A percentile compares a stretch with the other conserved stretches of the same genome.
phyloP scores from a whole-genome alignment of 352 stramenopile genomes.

The Phytophthora nicotianae region DNA sequence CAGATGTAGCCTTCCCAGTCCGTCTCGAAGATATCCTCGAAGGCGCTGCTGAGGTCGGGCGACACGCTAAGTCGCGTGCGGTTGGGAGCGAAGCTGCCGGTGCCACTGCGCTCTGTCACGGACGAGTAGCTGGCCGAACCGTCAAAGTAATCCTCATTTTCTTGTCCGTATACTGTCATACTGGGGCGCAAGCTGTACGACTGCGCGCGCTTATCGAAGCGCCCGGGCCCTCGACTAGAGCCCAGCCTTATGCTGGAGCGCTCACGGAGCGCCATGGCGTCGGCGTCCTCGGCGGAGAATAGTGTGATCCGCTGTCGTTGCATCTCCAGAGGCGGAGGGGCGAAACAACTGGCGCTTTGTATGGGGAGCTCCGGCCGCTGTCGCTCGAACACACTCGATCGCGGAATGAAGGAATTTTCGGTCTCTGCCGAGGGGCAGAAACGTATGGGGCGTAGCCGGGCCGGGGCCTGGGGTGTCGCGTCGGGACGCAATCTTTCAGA shows the following conservation, averaged over 20 bases:
- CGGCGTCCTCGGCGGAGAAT: slow-evolving; percentile 70
- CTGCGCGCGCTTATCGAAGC: slow-evolving; percentile 42
- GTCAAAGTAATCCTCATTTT: slow-evolving; percentile 58
- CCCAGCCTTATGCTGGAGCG: slow-evolving; percentile 39
- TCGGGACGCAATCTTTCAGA: slow-evolving; percentile 16
- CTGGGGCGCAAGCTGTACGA: slow-evolving; percentile 68
- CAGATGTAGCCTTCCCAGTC: slow-evolving; percentile 90
- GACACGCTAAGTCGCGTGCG: slow-evolving; percentile 66
- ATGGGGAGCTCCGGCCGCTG: slow-evolving; percentile 14
- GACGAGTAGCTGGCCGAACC: slow-evolving; percentile 60
- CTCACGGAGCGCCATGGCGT: slow-evolving; percentile 74
- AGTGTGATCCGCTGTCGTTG: slow-evolving; percentile 74
- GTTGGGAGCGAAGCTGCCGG: slow-evolving; percentile 33
- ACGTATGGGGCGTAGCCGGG: slow-evolving; percentile 15
- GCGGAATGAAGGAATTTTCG: slow-evolving; percentile 41
- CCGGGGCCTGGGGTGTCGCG: slow-evolving; percentile 15
- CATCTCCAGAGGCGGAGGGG: slow-evolving; percentile 14
- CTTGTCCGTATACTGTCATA: slow-evolving; percentile 67
- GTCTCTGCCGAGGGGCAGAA: slow-evolving; percentile 27
- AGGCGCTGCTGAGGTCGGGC: slow-evolving; percentile 68
- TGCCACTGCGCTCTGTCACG: slow-evolving; percentile 51
- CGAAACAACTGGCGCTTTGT: slow-evolving; percentile 25
- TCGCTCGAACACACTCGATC: slow-evolving; percentile 31
- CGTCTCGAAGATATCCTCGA: slow-evolving; percentile 87
- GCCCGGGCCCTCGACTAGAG: slow-evolving; percentile 34